Evolutionary conservation across 176 grass and related monocot genomes (phyloP).

Genomic region (Bromus sterilis): DNA sequence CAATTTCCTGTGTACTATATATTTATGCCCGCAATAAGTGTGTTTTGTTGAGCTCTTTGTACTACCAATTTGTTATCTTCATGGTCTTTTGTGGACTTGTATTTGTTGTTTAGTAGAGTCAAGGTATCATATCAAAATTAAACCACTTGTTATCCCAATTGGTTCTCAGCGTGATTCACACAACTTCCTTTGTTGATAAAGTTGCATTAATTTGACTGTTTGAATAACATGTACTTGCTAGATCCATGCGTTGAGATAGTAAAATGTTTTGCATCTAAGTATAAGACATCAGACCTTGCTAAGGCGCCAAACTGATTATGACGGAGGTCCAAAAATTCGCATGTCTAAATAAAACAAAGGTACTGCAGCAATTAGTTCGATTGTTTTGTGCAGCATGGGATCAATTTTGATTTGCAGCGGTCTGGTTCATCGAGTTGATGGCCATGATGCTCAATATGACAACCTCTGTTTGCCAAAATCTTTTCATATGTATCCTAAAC

Average conservation of each 20-base stretch:
- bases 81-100: background rate
- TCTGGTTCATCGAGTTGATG: too few species aligned
- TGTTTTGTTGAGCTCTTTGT: background rate
- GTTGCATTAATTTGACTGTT: background rate
- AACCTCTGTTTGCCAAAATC: too few species aligned
- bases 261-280: conserved; percentile 63
- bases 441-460: too few species aligned
- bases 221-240: conserved; percentile 60
- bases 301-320: conserved; percentile 51
- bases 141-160: conserved; percentile 55
- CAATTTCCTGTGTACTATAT: background rate
- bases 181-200: background rate
- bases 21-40: background rate
- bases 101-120: conserved; percentile 39
- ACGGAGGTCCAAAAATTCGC: conserved; percentile 47
- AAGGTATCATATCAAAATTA: conserved; percentile 52
- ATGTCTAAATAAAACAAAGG: too few species aligned
- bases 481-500: too few species aligned
- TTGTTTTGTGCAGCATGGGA: too few species aligned
- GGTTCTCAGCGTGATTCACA: conserved; percentile 71
- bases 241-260: conserved; percentile 75
- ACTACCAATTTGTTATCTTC: background rate
- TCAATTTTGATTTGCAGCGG: too few species aligned
- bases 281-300: conserved; percentile 55
- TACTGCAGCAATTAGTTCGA: conserved; percentile 35